These are phyloP conservation scores for Tripidium arundinaceum DNA, from an alignment of 202 grass and related monocot genomes.

Conservation along the genomic window DNA sequence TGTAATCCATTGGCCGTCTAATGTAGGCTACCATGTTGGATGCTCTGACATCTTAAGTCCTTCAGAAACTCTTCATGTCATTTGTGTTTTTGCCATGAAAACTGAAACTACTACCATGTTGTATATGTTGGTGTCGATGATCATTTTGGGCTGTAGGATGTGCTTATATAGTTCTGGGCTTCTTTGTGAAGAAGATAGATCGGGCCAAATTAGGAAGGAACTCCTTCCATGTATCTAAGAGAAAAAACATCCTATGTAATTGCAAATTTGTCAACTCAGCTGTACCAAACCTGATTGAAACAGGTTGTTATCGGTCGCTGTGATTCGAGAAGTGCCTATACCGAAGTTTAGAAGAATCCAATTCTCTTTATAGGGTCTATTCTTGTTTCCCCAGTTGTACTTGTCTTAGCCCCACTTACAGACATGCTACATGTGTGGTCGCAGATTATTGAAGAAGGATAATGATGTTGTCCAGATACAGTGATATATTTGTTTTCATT, in stretches of 20 bases:
- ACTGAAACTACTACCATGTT: background rate
- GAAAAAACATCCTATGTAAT: background rate
- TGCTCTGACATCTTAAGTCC: constrained; percentile 10
- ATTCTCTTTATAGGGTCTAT: background rate
- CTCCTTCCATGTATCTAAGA: background rate
- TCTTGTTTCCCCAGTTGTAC: background rate
- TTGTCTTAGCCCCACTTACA: background rate
- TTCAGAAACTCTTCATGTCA: background rate
- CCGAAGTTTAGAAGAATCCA: background rate
- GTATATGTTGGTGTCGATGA: background rate
- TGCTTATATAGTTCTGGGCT: background rate
- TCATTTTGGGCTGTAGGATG: background rate
- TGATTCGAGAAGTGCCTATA: background rate
- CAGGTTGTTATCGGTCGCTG: background rate
- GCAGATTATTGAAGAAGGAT: background rate
- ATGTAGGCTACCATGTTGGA: constrained; percentile 19
- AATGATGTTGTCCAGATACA: background rate
- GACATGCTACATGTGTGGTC: background rate
- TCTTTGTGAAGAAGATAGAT: background rate
- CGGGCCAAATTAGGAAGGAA: background rate
- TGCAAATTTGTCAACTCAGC: background rate
- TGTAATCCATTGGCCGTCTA: constrained; percentile 10
- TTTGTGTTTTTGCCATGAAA: constrained; percentile 3
- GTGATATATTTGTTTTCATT: background rate
- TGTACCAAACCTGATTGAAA: background rate